phyloP scores from a whole-genome alignment of 306 rosid species.

The Dryas drummondii region DNA sequence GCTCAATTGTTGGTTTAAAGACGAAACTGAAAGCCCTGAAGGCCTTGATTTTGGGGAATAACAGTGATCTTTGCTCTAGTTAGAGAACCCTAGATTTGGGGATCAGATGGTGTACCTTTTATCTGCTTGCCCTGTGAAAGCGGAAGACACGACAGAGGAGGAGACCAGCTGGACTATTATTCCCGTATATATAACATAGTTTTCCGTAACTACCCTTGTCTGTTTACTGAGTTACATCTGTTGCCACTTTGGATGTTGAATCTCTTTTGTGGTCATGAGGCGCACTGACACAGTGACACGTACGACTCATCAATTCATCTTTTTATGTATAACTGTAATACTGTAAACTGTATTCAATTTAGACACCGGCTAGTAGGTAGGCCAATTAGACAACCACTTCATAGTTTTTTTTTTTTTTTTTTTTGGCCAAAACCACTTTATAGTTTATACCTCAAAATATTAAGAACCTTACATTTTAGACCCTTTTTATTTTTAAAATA shows the following conservation, averaged over 20 bases:
- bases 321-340: too few relatives aligned
- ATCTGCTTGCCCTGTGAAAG: constrained; percentile 50
- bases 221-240: constrained; percentile 19
- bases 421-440: too few relatives aligned
- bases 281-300: not conserved
- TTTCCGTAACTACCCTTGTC: constrained; percentile 30
- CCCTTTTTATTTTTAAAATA: too few relatives aligned
- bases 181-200: not conserved
- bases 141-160: constrained; percentile 41
- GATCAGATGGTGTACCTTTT: constrained; percentile 48
- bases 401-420: too few relatives aligned
- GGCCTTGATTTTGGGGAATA: not conserved
- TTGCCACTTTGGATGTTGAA: constrained; percentile 33
- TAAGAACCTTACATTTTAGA: too few relatives aligned
- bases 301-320: too few relatives aligned
- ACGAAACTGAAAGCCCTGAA: constrained; percentile 23
- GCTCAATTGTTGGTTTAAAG: not conserved
- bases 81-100: constrained; percentile 77
- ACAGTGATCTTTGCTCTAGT: constrained; percentile 8
- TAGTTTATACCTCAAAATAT: too few relatives aligned
- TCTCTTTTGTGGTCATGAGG: not conserved
- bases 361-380: too few relatives aligned
- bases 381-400: too few relatives aligned
- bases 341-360: too few relatives aligned
- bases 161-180: not conserved